phyloP scores from a whole-genome alignment of 1,139 yeast genomes.

The Magnusiomyces tetraspermus region DNA sequence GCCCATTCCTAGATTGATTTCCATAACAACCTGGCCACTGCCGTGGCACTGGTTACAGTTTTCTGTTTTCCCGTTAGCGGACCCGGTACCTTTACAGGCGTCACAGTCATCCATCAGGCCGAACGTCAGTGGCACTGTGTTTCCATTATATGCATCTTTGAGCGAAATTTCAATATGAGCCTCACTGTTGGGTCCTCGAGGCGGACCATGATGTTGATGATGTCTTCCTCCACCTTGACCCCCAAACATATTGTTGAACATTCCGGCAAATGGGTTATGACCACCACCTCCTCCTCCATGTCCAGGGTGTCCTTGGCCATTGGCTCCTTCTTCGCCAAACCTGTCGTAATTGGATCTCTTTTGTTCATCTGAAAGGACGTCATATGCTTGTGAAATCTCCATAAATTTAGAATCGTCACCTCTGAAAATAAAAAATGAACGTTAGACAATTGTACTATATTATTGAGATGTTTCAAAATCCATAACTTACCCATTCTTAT shows the following conservation, averaged over 20 bases:
- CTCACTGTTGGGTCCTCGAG: conserved; percentile 54
- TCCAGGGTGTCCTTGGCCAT: conserved; percentile 27
- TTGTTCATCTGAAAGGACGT: conserved; percentile 66
- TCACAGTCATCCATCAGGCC: conserved; percentile 67
- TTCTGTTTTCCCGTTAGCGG: conserved; percentile 62
- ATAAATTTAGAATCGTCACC: conserved; percentile 78
- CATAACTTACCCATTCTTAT: conserved; percentile 53
- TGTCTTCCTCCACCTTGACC: conserved; percentile 40
- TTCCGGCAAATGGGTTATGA: conserved; percentile 40
- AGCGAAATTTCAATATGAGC: conserved; percentile 50
- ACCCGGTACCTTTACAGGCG: conserved; percentile 74
- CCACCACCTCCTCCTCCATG: conserved; percentile 31
- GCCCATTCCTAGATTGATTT: conserved; percentile 77
- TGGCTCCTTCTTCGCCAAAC: conserved; percentile 76
- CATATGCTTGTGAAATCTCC: conserved; percentile 91
- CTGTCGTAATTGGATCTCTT: conserved; percentile 66
- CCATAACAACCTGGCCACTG: conserved; percentile 55
- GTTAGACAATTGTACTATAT: conserved; percentile 15
- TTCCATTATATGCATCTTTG: conserved; percentile 62
- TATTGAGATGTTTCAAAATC: background rate
- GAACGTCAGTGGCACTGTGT: conserved; percentile 49
- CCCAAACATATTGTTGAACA: conserved; percentile 70
- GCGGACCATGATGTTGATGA: conserved; percentile 33
- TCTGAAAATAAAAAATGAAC: conserved; percentile 29
- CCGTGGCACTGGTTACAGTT: conserved; percentile 67